Conservation (phyloP, 2,329 filamentous ascomycete species). For the Exophiala lecanii-corni region DNA sequence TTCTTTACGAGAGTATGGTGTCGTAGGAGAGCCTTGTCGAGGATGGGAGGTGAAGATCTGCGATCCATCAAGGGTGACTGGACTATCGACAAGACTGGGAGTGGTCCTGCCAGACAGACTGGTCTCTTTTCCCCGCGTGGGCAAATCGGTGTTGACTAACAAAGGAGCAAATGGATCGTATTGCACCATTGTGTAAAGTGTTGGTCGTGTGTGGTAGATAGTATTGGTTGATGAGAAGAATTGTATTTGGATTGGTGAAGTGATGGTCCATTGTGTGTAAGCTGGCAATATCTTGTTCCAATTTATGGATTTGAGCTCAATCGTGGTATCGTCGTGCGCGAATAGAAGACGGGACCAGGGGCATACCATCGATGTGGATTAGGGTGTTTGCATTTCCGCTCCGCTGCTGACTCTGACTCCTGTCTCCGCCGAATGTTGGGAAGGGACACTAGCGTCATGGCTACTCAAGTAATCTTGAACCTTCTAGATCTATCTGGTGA, state of each 20-base stretch:
- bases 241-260: background rate
- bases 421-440: background rate
- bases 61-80: background rate
- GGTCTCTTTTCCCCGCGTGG: constrained; percentile 8
- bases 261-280: background rate
- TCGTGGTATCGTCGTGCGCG: background rate
- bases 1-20: background rate
- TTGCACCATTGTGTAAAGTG: constrained; percentile 14
- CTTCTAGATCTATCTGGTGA: background rate
- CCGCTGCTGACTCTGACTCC: background rate
- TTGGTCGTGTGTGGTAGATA: background rate
- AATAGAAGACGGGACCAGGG: background rate
- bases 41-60: background rate
- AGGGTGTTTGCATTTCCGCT: no score
- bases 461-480: background rate
- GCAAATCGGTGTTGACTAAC: constrained; percentile 8
- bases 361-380: no score
- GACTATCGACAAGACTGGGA: constrained; percentile 1
- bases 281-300: background rate
- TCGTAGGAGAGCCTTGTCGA: background rate
- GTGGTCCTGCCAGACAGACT: background rate
- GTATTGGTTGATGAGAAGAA: constrained; percentile 1
- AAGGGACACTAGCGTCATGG: no score
- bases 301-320: constrained; percentile 3
- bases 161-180: constrained; percentile 19